Evolutionary conservation across 106 monocot genomes (phyloP), one percentile per base, ranked within the genome.

Genomic region (Acanthochlamys bracteata): DNA sequence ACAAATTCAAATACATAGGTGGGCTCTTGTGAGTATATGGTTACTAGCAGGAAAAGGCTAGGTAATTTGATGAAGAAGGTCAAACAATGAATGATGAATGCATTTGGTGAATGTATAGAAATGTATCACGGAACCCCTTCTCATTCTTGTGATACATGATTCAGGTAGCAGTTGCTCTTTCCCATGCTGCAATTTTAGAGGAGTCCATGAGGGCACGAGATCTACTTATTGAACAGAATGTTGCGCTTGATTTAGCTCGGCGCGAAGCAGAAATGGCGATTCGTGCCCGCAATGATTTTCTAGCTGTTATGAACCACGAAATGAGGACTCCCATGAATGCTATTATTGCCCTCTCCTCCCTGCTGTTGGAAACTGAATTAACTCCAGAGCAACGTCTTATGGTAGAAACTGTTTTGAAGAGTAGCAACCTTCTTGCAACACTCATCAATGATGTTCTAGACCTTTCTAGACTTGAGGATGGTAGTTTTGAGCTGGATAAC

Each of bases 221-320:
- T 80, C 70, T 87, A 40, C 75, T 95, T 24, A 90, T 95, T 82
- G 90, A 84, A 54, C 95, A 95, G 61, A 95, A 95, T 73, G 82
- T 84, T 59, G 95, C 95, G 41, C 69, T 95, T 15, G 90, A 95
- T 74, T 77, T 80, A 69, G 95, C 95, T 66, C 86, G 90, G 1
- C 79, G 69, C 25, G 90, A 95, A 54, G 95, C 95, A 49, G 95
- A 95, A 67, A 79, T 82, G 82, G 95, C 95, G 7, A 86, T 95
- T 66, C 75, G 84, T 68, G 90, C 90, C 19, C 77, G 90, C 11
- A 95, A 95, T 82, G 86, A 95, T 84, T 95, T 95, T 67, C 73
- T 95, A 47, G 82, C 86, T 61, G 90, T 95, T 42, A 95, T 95
- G 95, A 95, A 95, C 63, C 90, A 90, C 75, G 95, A 95, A 73